Base-by-base conservation (phyloP, 2,329 filamentous ascomycete genomes). In the Trichoderma sp. region DNA sequence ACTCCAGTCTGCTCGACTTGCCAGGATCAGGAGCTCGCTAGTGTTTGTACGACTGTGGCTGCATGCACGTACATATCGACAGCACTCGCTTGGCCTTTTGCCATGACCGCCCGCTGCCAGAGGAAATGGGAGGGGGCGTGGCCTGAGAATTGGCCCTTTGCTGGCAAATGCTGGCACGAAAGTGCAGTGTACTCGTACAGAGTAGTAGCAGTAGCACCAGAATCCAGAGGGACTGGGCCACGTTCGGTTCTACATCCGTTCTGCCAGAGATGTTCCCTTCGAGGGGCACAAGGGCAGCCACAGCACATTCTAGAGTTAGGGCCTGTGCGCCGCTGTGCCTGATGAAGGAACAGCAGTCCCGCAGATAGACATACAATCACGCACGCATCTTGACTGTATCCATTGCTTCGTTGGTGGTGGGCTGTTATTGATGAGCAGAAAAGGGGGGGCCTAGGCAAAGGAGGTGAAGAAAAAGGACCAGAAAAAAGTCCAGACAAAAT, bases 231-330 rank as follows among this genome's bases (percentile, higher is more conserved):
- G 23, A 20, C 59, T 34, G 72, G 59, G 66, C 72, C 71, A 71
- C 67, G 67, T 73, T 71, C 72, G 72, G 71, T 73, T 50, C 67
- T 67, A 66, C 67, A 70, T 63, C 72, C 72, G 70, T 66, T 50
- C 34, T 39, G 68, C 20, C 11, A 62, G 58, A 64, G 47, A 28
- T 20, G 17, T 50, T 39, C 59, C 47, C 43, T 50, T 39, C 43
- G 47, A 53, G 30, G 36, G 23, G 32, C 32, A 61, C 55, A 58
- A 28, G 64, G 50, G 69, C 63, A 62, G 55, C 43, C 32, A 61
- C 26, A 30, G 32, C 30, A 36, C 58, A 36, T 65, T 70, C 66
- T 57, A 47, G 34, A 68, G 70, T 34, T 28, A 28, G 64, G 70
- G 53, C 63, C 64, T 71, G 69, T 68, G 69, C 58, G 39, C 32